Conservation (phyloP, 1,284 basidiomycete genomes). For the Apiotrichum domesticum region DNA sequence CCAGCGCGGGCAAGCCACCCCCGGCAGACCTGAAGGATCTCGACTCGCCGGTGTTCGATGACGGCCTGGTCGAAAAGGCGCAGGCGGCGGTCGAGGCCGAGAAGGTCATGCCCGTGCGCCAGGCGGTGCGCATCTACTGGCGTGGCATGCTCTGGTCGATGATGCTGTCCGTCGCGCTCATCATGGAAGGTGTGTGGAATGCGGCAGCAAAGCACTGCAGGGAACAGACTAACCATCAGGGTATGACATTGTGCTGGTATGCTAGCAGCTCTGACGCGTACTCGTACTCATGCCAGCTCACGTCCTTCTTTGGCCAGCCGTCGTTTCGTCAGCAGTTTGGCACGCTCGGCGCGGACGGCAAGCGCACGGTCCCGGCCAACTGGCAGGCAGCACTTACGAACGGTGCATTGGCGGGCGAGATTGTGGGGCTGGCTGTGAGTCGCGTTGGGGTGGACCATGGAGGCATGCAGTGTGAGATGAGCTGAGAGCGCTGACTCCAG, state of each 20-base stretch:
- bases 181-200: conserved; percentile 7
- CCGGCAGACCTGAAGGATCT: no score
- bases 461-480: not conserved
- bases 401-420: conserved; percentile 22
- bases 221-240: not conserved
- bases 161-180: conserved; percentile 6
- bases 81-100: conserved; percentile 3
- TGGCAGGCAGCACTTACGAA: conserved; percentile 46
- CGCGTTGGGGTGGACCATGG: not conserved
- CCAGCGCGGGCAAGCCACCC: no score
- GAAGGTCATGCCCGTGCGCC: not conserved
- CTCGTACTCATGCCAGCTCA: conserved; percentile 20
- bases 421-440: conserved; percentile 22
- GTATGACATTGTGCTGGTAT: not conserved
- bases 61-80: conserved; percentile 3
- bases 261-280: not conserved
- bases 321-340: conserved; percentile 30
- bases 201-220: not conserved
- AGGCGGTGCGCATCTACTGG: conserved; percentile 1
- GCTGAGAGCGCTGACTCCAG: not conserved
- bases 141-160: conserved; percentile 13
- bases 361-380: conserved; percentile 15
- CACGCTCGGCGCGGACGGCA: conserved; percentile 1
- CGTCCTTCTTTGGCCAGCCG: conserved; percentile 45
- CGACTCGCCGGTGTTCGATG: not conserved